A percentile compares a stretch with the other conserved stretches of the same genome.
Evolutionary conservation across 768 basidiomycete genomes (phyloP).

Genomic region (Lentinula sp.): DNA sequence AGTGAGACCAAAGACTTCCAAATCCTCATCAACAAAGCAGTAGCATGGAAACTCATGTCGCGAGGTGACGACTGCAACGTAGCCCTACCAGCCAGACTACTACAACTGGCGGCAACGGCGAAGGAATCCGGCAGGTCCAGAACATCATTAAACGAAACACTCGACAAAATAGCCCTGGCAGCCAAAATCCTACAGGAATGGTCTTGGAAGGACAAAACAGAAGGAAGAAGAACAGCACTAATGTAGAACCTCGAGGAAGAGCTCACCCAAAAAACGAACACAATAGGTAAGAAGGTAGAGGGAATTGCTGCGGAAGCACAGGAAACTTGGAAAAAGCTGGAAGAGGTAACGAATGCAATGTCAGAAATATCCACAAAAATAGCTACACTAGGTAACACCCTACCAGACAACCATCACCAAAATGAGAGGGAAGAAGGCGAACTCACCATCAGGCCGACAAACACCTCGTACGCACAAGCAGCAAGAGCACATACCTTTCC

Average conservation of each 20-base stretch:
- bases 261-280: neutral
- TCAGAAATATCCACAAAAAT: neutral
- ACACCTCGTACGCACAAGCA: neutral
- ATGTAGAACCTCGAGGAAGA: neutral
- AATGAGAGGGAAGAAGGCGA: neutral
- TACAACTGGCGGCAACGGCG: neutral
- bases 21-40: neutral
- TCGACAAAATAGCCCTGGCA: neutral
- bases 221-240: neutral
- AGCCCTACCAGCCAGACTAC: neutral
- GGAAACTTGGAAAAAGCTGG: neutral
- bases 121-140: neutral
- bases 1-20: no score
- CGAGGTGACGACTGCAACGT: neutral
- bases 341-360: neutral
- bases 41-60: neutral
- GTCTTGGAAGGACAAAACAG: neutral
- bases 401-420: neutral
- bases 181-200: neutral
- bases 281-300: neutral
- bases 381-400: neutral
- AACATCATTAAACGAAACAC: neutral
- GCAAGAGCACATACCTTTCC: neutral
- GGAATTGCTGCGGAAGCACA: neutral
- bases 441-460: neutral